These are phyloP conservation scores for Pseudohalonectria lignicola DNA, from an alignment of 2,329 filamentous ascomycete species.

Conservation along the genomic window DNA sequence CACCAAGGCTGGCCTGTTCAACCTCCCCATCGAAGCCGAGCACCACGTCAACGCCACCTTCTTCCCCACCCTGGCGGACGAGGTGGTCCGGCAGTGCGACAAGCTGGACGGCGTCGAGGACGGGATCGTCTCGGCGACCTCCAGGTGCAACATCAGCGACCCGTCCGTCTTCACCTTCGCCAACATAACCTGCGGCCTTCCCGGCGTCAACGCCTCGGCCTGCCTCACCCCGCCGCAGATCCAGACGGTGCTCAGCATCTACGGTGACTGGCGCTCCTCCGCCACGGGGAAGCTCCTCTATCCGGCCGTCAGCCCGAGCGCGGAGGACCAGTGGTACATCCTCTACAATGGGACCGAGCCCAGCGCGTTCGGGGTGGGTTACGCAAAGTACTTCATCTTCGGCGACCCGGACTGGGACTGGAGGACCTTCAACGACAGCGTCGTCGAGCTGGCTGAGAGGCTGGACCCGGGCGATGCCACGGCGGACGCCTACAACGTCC, in stretches of 20 bases:
- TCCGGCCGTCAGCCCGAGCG: slow-evolving; percentile 32
- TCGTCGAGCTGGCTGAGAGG: slow-evolving; percentile 17
- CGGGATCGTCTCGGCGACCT: slow-evolving; percentile 19
- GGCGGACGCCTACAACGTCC: slow-evolving; percentile 26
- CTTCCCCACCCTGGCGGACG: slow-evolving; percentile 25
- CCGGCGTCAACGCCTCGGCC: slow-evolving; percentile 10
- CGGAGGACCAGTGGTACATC: slow-evolving; percentile 26
- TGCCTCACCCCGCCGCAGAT: slow-evolving; percentile 31
- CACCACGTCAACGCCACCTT: slow-evolving; percentile 28
- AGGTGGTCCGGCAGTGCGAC: slow-evolving; percentile 29
- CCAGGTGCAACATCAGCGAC: slow-evolving; percentile 7
- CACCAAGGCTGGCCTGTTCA: slow-evolving; percentile 29
- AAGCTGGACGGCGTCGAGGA: slow-evolving; percentile 27
- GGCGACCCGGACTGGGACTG: slow-evolving; percentile 24
- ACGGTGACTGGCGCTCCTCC: slow-evolving; percentile 15
- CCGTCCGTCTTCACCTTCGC: slow-evolving; percentile 22
- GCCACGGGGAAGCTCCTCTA: slow-evolving; percentile 22
- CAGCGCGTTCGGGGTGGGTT: slow-evolving; percentile 21
- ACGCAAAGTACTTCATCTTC: slow-evolving; percentile 26
- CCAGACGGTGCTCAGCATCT: slow-evolving; percentile 15
- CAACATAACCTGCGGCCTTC: slow-evolving; percentile 1
- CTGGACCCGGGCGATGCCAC: slow-evolving; percentile 24
- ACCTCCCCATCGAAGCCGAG: slow-evolving; percentile 26
- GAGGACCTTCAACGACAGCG: slow-evolving; percentile 19
- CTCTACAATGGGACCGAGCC: slow-evolving; percentile 19